Percentiles rank a stretch among this genome's conserved stretches.
These are phyloP conservation scores for Entomortierella lignicola DNA, from an alignment of 192 early-diverging fungal genomes.

Conservation along the genomic window DNA sequence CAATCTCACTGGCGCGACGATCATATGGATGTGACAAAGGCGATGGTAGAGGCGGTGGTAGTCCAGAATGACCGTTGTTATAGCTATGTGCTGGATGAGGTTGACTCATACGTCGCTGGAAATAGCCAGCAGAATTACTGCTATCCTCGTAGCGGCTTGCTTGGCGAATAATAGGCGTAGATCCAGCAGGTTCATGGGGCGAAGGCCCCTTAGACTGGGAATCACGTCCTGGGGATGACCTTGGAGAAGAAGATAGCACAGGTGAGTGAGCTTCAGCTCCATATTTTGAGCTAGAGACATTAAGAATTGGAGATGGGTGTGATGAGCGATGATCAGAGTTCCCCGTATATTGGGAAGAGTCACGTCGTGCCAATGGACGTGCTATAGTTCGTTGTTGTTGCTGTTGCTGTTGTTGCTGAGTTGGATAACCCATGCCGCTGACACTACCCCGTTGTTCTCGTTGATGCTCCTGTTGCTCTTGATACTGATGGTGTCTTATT, in stretches of 20 bases:
- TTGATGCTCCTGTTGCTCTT: constrained; percentile 43
- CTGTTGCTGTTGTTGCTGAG: constrained; percentile 1
- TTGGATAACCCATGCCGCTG: constrained; percentile 4
- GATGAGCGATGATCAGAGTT: constrained; percentile 32
- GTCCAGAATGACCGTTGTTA: constrained; percentile 2
- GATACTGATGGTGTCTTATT: constrained; percentile 31
- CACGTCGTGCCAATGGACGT: constrained; percentile 19
- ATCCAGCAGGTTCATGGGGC: background rate
- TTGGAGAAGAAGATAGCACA: constrained; percentile 30
- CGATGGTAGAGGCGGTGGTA: constrained; percentile 20
- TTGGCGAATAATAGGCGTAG: background rate
- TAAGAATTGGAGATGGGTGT: constrained; percentile 15
- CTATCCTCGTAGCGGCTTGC: constrained; percentile 17
- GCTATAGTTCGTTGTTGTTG: constrained; percentile 11
- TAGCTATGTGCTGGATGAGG: constrained; percentile 19
- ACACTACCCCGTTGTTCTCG: constrained; percentile 35
- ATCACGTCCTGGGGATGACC: constrained; percentile 44
- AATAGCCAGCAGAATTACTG: constrained; percentile 1
- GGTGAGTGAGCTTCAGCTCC: constrained; percentile 25
- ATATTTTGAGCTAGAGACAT: constrained; percentile 18
- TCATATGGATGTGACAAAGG: constrained; percentile 31
- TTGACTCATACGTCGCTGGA: constrained; percentile 47
- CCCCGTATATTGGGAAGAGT: constrained; percentile 26
- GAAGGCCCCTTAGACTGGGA: background rate
- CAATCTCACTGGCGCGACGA: constrained; percentile 39